A percentile compares a stretch with the other conserved stretches of the same genome.
Evolutionary conservation across 2,329 filamentous ascomycete genomes (phyloP).

Genomic region (Pseudocercospora musae): DNA sequence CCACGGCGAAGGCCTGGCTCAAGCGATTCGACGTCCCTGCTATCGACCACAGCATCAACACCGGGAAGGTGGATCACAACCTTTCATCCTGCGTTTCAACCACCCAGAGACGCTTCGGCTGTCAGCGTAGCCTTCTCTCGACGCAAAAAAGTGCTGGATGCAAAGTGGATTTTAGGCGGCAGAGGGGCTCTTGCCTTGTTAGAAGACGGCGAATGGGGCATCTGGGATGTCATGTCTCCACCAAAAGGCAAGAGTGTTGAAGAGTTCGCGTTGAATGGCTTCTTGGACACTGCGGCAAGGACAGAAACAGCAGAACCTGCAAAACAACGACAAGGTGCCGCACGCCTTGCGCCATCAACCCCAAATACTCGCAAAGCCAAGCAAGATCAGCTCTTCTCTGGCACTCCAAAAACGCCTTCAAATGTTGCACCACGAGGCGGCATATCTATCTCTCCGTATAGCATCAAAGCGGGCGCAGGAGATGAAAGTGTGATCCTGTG

Average conservation of each 20-base stretch:
- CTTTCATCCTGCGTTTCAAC: constrained; percentile 28
- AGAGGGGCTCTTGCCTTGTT: constrained; percentile 47
- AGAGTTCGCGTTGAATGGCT: constrained; percentile 32
- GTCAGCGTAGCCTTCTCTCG: constrained; percentile 33
- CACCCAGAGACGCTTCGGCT: constrained; percentile 16
- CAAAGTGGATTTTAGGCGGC: constrained; percentile 47
- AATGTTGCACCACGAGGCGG: constrained; percentile 39
- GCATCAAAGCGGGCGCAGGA: constrained; percentile 31
- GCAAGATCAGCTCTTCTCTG: constrained; percentile 45
- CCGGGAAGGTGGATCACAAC: constrained; percentile 31
- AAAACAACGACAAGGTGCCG: constrained; percentile 35
- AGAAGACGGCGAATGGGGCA: constrained; percentile 52
- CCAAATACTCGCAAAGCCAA: constrained; percentile 49
- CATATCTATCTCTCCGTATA: constrained; percentile 39
- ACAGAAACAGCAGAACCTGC: constrained; percentile 21
- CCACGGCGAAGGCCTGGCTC: constrained; percentile 25
- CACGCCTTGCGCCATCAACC: constrained; percentile 48
- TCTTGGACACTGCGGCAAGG: constrained; percentile 25
- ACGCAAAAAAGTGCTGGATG: constrained; percentile 49
- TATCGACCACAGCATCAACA: constrained; percentile 2
- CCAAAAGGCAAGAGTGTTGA: constrained; percentile 22
- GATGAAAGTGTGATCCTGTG: constrained; percentile 49
- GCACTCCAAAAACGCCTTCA: constrained; percentile 33
- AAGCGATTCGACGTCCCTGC: constrained; percentile 16
- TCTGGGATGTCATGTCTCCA: constrained; percentile 44